Evolutionary conservation across 2,329 filamentous ascomycete species (phyloP), one percentile per base, ranked within the genome.

Genomic region (Diaporthe velutina): DNA sequence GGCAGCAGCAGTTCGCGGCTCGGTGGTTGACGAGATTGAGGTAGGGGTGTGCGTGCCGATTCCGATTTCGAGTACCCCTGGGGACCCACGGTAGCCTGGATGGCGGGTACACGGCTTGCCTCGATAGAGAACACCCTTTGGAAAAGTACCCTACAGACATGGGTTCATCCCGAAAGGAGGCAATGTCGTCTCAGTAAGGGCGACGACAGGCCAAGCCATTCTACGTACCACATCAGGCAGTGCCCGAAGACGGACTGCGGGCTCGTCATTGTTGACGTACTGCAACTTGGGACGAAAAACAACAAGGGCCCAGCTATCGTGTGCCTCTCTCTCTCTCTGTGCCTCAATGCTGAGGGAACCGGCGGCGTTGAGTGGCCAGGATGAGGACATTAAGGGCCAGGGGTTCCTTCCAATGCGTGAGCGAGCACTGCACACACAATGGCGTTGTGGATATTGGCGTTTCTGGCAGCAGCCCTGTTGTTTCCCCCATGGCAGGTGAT

Each of bases 191-290:
- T 33, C 70, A 4, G 48, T 25, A 42, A 17, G 45, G 70, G 57
- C n/a, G 19, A 50, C 30, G 40, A 28, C n/a, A 6, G 17, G 64
- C 57, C 17, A 54, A 33, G 57, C 25, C 45, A 54, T 54, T 45
- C n/a, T n/a, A 52, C 28, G n/a, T 30, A 35, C 22, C n/a, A 64
- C 38, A 30, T 30, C 57, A 64, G 33, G 70, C 57, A 33, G 22
- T 33, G 48, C n/a, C 54, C 45, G 25, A 5, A 28, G 30, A 25
- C 30, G n/a, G 33, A 13, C 25, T 54, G 70, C n/a, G 30, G 19
- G 54, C 30, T 64, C 70, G 70, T 72, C 57, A 64, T 50, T 42
- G 70, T 72, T 64, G 57, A 72, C 70, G 70, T 72, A 30, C 25
- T 35, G 25, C 54, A n/a, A 33, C 33, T 55, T 72, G 45, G 45